Percentiles rank a stretch among this genome's conserved stretches.
These are phyloP conservation scores for Phyllosticta citriasiana DNA, from an alignment of 2,329 filamentous ascomycete genomes.

Conservation along the genomic window DNA sequence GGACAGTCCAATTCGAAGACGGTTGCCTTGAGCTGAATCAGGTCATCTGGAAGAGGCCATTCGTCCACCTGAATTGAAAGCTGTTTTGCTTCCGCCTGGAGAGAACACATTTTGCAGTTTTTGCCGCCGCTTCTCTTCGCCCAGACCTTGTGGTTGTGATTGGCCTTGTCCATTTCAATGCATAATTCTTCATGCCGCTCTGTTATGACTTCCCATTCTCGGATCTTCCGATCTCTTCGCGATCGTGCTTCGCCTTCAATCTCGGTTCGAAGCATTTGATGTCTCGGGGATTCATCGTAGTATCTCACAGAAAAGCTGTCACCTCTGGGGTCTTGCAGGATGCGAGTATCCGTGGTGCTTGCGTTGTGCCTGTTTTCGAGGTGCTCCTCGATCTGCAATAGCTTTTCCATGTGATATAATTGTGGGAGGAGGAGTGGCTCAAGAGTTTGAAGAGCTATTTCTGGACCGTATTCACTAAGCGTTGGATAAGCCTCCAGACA, in stretches of 20 bases:
- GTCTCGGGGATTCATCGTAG: conserved; percentile 34
- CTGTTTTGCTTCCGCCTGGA: background rate
- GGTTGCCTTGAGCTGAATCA: conserved; percentile 29
- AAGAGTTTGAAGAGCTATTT: conserved; percentile 32
- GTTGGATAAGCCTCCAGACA: conserved; percentile 31
- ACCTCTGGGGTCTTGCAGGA: conserved; percentile 15
- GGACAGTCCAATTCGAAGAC: conserved; percentile 39
- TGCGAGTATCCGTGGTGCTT: conserved; percentile 16
- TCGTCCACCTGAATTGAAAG: conserved; percentile 41
- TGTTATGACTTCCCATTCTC: conserved; percentile 15
- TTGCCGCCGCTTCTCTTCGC: no score
- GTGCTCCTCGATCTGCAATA: conserved; percentile 40
- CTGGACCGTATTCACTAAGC: conserved; percentile 38
- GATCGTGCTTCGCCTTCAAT: conserved; percentile 34
- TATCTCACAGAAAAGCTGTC: conserved; percentile 37
- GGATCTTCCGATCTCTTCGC: conserved; percentile 15
- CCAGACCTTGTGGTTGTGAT: no score
- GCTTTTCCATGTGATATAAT: conserved; percentile 35
- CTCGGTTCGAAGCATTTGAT: conserved; percentile 24
- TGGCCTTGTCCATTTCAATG: background rate
- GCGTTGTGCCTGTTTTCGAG: conserved; percentile 24
- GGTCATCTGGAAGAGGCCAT: conserved; percentile 42
- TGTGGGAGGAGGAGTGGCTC: conserved; percentile 38
- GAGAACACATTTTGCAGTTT: background rate
- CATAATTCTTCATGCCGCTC: conserved; percentile 6